Evolutionary conservation across 192 early-diverging fungal genomes (phyloP).

Genomic region (Coemansia sp.): DNA sequence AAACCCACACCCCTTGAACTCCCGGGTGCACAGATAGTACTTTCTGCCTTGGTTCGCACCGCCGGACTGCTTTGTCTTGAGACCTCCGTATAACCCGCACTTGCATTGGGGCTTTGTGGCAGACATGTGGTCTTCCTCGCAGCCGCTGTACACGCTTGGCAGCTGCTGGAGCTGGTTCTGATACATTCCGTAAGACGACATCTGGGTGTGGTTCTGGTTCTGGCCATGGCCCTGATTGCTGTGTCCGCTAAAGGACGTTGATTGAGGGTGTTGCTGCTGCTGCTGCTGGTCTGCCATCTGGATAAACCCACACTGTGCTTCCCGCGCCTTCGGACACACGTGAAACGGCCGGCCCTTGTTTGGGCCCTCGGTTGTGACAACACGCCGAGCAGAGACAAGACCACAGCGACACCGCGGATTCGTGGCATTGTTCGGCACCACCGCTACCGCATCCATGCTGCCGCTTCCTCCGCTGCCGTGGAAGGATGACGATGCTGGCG

Average conservation of each 20-base stretch:
- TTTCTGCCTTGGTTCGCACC: slow-evolving; percentile 56
- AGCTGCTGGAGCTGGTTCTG: not conserved
- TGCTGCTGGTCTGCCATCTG: slow-evolving; percentile 59
- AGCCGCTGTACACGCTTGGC: slow-evolving; percentile 6
- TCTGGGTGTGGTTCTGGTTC: not conserved
- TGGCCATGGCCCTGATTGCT: no score
- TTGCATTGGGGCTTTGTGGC: slow-evolving; percentile 50
- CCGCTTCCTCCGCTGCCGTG: not conserved
- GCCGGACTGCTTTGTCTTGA: slow-evolving; percentile 11
- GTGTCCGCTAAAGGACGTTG: no score
- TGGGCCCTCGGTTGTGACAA: slow-evolving; percentile 53
- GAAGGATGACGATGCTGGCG: not conserved
- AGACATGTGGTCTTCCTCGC: not conserved
- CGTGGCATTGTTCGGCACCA: not conserved
- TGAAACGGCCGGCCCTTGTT: slow-evolving; percentile 64
- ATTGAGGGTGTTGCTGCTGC: not conserved
- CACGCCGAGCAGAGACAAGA: slow-evolving; percentile 38
- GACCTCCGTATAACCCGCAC: slow-evolving; percentile 51
- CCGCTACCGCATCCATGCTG: slow-evolving; percentile 6
- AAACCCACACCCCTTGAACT: slow-evolving; percentile 38
- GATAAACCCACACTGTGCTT: slow-evolving; percentile 59
- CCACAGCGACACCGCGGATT: slow-evolving; percentile 52
- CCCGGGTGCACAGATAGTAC: slow-evolving; percentile 56
- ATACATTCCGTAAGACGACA: not conserved
- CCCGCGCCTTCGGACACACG: slow-evolving; percentile 42